Conservation (phyloP, 2,329 filamentous ascomycete species). For the Stagonosporopsis rhizophila region DNA sequence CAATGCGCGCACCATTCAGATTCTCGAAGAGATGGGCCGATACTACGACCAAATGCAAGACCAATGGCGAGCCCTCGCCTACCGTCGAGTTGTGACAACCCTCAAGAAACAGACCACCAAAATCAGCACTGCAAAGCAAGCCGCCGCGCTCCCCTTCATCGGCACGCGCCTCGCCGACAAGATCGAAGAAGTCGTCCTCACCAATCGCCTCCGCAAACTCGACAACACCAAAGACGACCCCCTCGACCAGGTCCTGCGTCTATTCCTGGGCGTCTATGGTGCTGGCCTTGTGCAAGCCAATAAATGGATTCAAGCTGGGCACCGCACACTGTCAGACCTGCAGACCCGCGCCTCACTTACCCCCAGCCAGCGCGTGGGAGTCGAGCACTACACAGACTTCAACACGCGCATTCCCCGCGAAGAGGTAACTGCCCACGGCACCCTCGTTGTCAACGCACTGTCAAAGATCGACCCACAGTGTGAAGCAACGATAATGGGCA, state of each 20-base stretch:
- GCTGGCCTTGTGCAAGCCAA: conserved; percentile 74
- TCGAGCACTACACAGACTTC: conserved; percentile 83
- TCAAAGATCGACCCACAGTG: conserved; percentile 67
- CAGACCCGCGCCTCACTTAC: conserved; percentile 67
- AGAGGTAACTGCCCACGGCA: conserved; percentile 76
- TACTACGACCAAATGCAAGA: conserved; percentile 80
- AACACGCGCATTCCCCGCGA: conserved; percentile 76
- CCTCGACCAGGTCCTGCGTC: conserved; percentile 67
- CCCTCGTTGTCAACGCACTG: conserved; percentile 67
- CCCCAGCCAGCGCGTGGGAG: conserved; percentile 73
- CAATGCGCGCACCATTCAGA: conserved; percentile 76
- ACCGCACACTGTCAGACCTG: conserved; percentile 77
- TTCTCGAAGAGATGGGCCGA: conserved; percentile 78
- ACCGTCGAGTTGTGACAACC: conserved; percentile 77
- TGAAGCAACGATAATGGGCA: conserved; percentile 79
- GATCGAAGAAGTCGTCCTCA: conserved; percentile 87
- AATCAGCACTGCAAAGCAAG: conserved; percentile 74
- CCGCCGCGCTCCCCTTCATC: conserved; percentile 70
- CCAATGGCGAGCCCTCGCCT: conserved; percentile 76
- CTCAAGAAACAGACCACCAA: conserved; percentile 70
- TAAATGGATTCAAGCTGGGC: conserved; percentile 78
- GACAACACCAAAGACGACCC: conserved; percentile 74
- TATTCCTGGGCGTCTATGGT: conserved; percentile 81
- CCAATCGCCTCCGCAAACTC: conserved; percentile 73
- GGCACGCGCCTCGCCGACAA: conserved; percentile 78